Percentiles rank a stretch among this genome's conserved stretches.
phyloP scores from a whole-genome alignment of 2,329 filamentous ascomycete species.

The Claviceps sp. region DNA sequence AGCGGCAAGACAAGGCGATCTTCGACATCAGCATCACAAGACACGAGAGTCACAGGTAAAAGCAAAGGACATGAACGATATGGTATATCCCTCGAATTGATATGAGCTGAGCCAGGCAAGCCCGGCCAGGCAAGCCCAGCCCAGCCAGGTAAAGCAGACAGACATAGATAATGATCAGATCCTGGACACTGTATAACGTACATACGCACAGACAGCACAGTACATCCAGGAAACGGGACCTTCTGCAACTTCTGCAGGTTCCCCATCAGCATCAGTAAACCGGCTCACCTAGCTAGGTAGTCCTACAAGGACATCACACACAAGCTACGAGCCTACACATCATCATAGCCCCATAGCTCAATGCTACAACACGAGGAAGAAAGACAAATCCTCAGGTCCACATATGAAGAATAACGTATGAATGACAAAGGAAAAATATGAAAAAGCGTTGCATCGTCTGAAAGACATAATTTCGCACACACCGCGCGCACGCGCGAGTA shows the following conservation, averaged over 20 bases:
- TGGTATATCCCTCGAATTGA: slow-evolving; percentile 3
- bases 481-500: not conserved
- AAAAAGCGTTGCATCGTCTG: slow-evolving; percentile 11
- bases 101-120: slow-evolving; percentile 3
- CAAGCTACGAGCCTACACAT: slow-evolving; percentile 6
- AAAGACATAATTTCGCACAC: slow-evolving; percentile 12
- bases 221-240: no score
- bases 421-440: slow-evolving; percentile 1
- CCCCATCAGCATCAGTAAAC: not conserved
- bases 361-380: slow-evolving; percentile 7
- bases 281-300: slow-evolving; percentile 6
- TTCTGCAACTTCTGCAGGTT: slow-evolving; percentile 4
- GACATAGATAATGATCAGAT: slow-evolving; percentile 4
- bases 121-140: no score
- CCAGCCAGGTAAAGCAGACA: no score
- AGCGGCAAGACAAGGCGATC: no score
- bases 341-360: slow-evolving; percentile 6
- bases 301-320: slow-evolving; percentile 9
- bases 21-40: no score
- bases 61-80: no score
- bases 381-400: slow-evolving; percentile 3
- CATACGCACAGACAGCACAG: slow-evolving; percentile 3
- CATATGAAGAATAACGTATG: slow-evolving; percentile 8
- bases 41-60: no score
- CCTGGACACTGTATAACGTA: slow-evolving; percentile 8